Conservation (phyloP, 805 yeast species). For the Teunomyces stri region DNA sequence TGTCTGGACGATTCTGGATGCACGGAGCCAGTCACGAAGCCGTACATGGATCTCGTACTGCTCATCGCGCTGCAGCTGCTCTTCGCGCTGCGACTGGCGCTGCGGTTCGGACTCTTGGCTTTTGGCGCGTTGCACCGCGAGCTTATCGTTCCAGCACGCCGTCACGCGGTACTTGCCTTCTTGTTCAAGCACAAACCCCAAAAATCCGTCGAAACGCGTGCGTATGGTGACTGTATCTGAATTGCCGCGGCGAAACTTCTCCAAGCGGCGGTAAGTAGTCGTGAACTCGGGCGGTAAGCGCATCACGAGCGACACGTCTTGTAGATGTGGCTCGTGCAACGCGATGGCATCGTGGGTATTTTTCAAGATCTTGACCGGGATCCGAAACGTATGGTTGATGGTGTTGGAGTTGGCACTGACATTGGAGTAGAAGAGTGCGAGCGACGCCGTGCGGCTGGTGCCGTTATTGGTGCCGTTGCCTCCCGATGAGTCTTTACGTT, state of each 20-base stretch:
- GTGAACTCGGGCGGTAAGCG: conserved; percentile 48
- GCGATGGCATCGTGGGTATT: conserved; percentile 50
- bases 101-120: conserved; percentile 1
- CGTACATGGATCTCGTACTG: conserved; percentile 47
- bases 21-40: conserved; percentile 66
- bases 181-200: conserved; percentile 53
- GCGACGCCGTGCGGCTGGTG: conserved; percentile 45
- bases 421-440: conserved; percentile 56
- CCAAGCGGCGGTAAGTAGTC: conserved; percentile 58
- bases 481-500: conserved; percentile 37
- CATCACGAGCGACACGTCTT: conserved; percentile 55
- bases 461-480: conserved; percentile 19
- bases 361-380: conserved; percentile 67
- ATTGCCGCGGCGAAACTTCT: conserved; percentile 54
- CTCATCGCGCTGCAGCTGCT: background rate
- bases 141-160: conserved; percentile 56
- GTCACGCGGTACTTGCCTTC: conserved; percentile 53
- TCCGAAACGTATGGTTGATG: conserved; percentile 62
- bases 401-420: conserved; percentile 39
- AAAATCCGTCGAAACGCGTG: conserved; percentile 48
- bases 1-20: conserved; percentile 56
- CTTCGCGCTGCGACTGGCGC: conserved; percentile 7
- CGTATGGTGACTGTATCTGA: conserved; percentile 49
- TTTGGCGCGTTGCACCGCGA: conserved; percentile 43
- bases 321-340: conserved; percentile 59